phyloP scores from a whole-genome alignment of 2,329 filamentous ascomycete species.

The Eurotiales sp. region DNA sequence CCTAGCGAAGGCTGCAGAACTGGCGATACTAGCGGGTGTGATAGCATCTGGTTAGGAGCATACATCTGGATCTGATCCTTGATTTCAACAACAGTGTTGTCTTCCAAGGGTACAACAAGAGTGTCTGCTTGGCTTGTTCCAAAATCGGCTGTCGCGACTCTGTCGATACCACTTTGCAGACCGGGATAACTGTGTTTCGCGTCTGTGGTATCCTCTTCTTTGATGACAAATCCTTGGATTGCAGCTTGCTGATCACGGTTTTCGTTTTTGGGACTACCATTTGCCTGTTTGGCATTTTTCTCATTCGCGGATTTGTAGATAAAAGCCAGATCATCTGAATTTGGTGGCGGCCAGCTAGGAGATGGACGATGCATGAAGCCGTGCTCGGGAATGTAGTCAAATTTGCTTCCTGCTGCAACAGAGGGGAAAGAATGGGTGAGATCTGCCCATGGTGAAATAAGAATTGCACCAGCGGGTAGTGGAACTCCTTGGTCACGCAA shows the following conservation, averaged over 20 bases:
- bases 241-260: slow-evolving; percentile 17
- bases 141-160: slow-evolving; percentile 16
- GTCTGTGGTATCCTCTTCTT: slow-evolving; percentile 4
- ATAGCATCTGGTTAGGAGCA: slow-evolving; percentile 76
- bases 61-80: slow-evolving; percentile 92
- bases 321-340: slow-evolving; percentile 64
- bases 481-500: slow-evolving; percentile 79
- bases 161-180: slow-evolving; percentile 19
- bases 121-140: slow-evolving; percentile 28
- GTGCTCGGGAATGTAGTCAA: slow-evolving; percentile 83
- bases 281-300: neutral
- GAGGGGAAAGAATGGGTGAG: slow-evolving; percentile 94
- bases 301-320: slow-evolving; percentile 41
- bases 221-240: slow-evolving; percentile 16
- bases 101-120: slow-evolving; percentile 65
- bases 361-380: slow-evolving; percentile 92
- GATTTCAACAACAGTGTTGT: slow-evolving; percentile 64
- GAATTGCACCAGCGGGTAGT: slow-evolving; percentile 80
- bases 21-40: slow-evolving; percentile 86
- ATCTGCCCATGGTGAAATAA: slow-evolving; percentile 95
- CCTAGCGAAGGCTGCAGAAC: slow-evolving; percentile 83
- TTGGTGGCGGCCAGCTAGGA: slow-evolving; percentile 86
- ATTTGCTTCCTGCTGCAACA: slow-evolving; percentile 64
- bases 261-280: neutral
- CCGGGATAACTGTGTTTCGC: slow-evolving; percentile 22